Percentiles rank a stretch among this genome's conserved stretches.
Evolutionary conservation across 148 eudicot genomes (phyloP).

Genomic region (Spergularia marina): DNA sequence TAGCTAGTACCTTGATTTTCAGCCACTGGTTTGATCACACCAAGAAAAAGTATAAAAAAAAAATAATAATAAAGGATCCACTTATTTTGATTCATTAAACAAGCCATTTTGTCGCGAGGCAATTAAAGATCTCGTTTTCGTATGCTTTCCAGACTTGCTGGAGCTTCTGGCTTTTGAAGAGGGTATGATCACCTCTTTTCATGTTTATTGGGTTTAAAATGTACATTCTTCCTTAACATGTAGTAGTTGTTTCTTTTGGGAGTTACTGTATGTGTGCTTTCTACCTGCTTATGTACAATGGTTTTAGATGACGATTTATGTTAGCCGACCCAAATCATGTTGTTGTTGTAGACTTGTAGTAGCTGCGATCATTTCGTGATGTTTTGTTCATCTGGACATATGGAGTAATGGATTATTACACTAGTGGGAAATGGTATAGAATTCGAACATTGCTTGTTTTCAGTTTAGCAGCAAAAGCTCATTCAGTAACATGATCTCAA

Average conservation of each 20-base stretch:
- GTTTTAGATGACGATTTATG: no score
- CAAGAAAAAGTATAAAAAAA: neutral
- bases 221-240: neutral
- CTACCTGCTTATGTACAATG: no score
- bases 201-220: neutral
- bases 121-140: neutral
- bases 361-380: no score
- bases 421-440: no score
- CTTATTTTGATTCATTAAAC: constrained; percentile 9
- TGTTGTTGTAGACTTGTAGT: no score
- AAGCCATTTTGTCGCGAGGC: neutral
- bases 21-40: neutral
- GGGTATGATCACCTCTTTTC: neutral
- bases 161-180: neutral
- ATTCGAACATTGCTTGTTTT: no score
- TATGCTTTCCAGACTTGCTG: constrained; percentile 15
- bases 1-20: neutral
- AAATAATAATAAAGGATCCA: neutral
- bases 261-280: no score
- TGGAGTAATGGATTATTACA: no score
- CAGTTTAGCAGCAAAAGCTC: no score
- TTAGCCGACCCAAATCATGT: no score
- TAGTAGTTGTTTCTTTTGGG: neutral
- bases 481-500: no score
- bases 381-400: no score